Evolutionary conservation across 768 basidiomycete genomes (phyloP).

Genomic region (Tubosaeta sp.): DNA sequence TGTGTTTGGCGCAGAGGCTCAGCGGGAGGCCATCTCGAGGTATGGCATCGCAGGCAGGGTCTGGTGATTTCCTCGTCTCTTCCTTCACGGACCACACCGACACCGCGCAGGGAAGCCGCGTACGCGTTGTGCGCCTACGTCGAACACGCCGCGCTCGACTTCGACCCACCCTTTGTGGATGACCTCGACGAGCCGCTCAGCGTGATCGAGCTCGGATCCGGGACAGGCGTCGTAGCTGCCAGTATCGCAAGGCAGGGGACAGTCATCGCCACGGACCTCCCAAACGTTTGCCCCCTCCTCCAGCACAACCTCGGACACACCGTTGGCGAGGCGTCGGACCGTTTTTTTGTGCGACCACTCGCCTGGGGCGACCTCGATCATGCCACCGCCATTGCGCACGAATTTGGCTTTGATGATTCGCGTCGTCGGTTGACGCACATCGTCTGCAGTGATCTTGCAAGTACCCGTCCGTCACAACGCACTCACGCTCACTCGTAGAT

Average conservation of each 20-base stretch:
- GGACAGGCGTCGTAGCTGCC: constrained; percentile 60
- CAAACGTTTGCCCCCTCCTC: constrained; percentile 60
- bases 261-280: constrained; percentile 67
- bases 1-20: constrained; percentile 34
- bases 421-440: constrained; percentile 51
- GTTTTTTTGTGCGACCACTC: constrained; percentile 49
- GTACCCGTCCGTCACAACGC: constrained; percentile 23
- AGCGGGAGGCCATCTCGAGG: constrained; percentile 55
- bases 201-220: constrained; percentile 77
- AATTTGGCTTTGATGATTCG: constrained; percentile 28
- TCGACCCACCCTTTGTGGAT: constrained; percentile 50
- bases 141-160: constrained; percentile 31
- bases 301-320: constrained; percentile 33
- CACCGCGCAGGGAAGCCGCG: constrained; percentile 65
- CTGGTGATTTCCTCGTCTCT: constrained; percentile 50
- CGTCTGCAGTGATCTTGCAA: constrained; percentile 79
- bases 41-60: constrained; percentile 86
- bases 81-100: constrained; percentile 11
- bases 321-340: neutral
- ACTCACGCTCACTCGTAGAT: neutral
- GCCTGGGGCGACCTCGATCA: constrained; percentile 63
- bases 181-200: constrained; percentile 20
- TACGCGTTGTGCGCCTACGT: constrained; percentile 58
- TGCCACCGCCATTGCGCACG: constrained; percentile 35
- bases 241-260: constrained; percentile 35